These are phyloP conservation scores for Leccinum solheimii DNA, from an alignment of 1,284 basidiomycete species.

Conservation along the genomic window DNA sequence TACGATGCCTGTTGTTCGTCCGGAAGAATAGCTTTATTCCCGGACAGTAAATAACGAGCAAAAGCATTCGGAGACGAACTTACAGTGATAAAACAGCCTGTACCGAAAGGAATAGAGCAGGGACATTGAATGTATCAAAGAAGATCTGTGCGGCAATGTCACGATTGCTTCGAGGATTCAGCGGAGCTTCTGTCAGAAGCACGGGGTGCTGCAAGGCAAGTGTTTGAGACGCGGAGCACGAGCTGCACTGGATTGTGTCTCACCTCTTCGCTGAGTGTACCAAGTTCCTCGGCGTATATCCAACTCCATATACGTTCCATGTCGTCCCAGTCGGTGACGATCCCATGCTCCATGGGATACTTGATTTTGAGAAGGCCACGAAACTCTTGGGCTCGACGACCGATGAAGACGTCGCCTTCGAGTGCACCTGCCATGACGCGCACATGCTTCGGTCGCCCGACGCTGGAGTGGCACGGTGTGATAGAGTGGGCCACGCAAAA, in stretches of 20 bases:
- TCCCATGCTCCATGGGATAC: slow-evolving; percentile 97
- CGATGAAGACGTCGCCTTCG: slow-evolving; percentile 93
- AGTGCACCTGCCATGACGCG: slow-evolving; percentile 96
- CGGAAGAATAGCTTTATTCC: slow-evolving; percentile 86
- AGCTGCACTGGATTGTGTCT: slow-evolving; percentile 24
- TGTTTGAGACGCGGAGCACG: slow-evolving; percentile 11
- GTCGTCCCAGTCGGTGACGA: slow-evolving; percentile 96
- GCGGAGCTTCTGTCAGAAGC: slow-evolving; percentile 89
- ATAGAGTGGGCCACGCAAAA: slow-evolving; percentile 19
- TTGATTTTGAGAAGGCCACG: slow-evolving; percentile 94
- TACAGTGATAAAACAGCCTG: slow-evolving; percentile 97
- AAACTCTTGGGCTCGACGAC: slow-evolving; percentile 90
- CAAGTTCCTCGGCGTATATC: slow-evolving; percentile 93
- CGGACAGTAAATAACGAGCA: slow-evolving; percentile 15
- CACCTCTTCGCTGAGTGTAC: slow-evolving; percentile 94
- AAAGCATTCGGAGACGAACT: slow-evolving; percentile 33
- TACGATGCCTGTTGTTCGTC: slow-evolving; percentile 98
- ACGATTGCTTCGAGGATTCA: slow-evolving; percentile 93
- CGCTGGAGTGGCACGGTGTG: slow-evolving; percentile 49
- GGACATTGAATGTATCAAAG: slow-evolving; percentile 99
- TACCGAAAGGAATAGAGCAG: slow-evolving; percentile 94
- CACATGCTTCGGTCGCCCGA: slow-evolving; percentile 93
- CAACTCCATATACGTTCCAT: slow-evolving; percentile 99
- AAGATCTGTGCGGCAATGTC: slow-evolving; percentile 97
- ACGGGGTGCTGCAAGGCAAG: slow-evolving; percentile 81